phyloP scores from a whole-genome alignment of 2,329 filamentous ascomycete species.

The Aspergillaceae sp. region DNA sequence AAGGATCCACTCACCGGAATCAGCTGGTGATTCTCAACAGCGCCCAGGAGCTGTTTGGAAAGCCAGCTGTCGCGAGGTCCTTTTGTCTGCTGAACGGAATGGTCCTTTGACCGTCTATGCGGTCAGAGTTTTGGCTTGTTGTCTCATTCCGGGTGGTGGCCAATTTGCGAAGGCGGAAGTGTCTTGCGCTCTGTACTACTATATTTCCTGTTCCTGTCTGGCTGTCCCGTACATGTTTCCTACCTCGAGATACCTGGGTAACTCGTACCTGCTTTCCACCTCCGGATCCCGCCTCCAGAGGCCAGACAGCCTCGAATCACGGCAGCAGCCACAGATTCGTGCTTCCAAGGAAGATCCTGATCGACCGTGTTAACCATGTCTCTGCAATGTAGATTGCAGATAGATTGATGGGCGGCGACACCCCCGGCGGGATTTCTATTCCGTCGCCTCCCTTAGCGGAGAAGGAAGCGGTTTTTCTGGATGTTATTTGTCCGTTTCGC shows the following conservation, averaged over 20 bases:
- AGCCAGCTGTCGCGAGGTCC: conserved; percentile 47
- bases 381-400: conserved; percentile 44
- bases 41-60: conserved; percentile 18
- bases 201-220: conserved; percentile 10
- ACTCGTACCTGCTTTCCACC: conserved; percentile 33
- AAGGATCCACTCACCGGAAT: conserved; percentile 52
- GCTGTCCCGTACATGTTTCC: conserved; percentile 43
- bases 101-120: conserved; percentile 26
- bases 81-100: conserved; percentile 33
- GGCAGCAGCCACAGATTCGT: conserved; percentile 45
- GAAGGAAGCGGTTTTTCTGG: conserved; percentile 76
- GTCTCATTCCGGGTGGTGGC: conserved; percentile 28
- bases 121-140: conserved; percentile 26
- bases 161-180: conserved; percentile 10
- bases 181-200: conserved; percentile 6
- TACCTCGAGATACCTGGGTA: conserved; percentile 33
- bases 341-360: conserved; percentile 44
- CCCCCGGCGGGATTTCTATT: conserved; percentile 17
- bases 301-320: conserved; percentile 43
- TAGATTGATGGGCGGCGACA: conserved; percentile 52
- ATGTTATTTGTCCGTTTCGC: conserved; percentile 85
- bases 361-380: conserved; percentile 61
- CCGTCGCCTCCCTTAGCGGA: conserved; percentile 28
- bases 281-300: conserved; percentile 16
- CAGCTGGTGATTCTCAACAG: conserved; percentile 19